A percentile compares a stretch with the other conserved stretches of the same genome.
phyloP scores from a whole-genome alignment of 495 filamentous ascomycete species.

The Aspergillus heteromorphus region DNA sequence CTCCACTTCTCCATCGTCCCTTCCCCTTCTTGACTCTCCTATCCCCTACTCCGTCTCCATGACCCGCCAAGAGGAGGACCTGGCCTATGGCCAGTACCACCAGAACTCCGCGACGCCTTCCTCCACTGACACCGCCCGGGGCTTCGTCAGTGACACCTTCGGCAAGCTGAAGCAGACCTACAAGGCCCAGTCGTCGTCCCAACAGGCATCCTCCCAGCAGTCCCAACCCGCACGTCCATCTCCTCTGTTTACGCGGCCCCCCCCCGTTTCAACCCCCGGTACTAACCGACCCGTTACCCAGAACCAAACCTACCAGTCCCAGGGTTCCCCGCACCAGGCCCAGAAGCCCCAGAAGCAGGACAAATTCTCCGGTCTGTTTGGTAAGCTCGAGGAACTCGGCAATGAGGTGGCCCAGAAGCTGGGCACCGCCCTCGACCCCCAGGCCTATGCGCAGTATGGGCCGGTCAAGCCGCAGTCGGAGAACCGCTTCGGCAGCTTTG shows the following conservation, averaged over 20 bases:
- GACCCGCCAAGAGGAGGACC: slow-evolving; percentile 42
- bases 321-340: slow-evolving; percentile 11
- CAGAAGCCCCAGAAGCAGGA: slow-evolving; percentile 37
- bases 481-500: slow-evolving; percentile 79
- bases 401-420: slow-evolving; percentile 45
- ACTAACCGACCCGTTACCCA: not conserved
- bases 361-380: slow-evolving; percentile 47
- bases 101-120: slow-evolving; percentile 24
- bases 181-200: slow-evolving; percentile 25
- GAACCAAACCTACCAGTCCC: slow-evolving; percentile 15
- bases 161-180: slow-evolving; percentile 43
- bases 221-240: slow-evolving; percentile 3
- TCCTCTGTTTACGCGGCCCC: not conserved
- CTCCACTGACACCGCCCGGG: slow-evolving; percentile 35
- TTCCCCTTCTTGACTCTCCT: not conserved
- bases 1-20: slow-evolving; percentile 6
- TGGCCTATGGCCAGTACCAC: slow-evolving; percentile 55
- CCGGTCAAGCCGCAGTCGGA: slow-evolving; percentile 40
- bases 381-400: slow-evolving; percentile 51
- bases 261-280: not conserved
- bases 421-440: slow-evolving; percentile 45
- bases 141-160: slow-evolving; percentile 52
- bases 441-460: slow-evolving; percentile 45
- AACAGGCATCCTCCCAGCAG: slow-evolving; percentile 13
- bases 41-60: slow-evolving; percentile 17